Evolutionary conservation across 306 rosid genomes (phyloP), one percentile per base, ranked within the genome.

Genomic region (Fragaria nilgerrensis): DNA sequence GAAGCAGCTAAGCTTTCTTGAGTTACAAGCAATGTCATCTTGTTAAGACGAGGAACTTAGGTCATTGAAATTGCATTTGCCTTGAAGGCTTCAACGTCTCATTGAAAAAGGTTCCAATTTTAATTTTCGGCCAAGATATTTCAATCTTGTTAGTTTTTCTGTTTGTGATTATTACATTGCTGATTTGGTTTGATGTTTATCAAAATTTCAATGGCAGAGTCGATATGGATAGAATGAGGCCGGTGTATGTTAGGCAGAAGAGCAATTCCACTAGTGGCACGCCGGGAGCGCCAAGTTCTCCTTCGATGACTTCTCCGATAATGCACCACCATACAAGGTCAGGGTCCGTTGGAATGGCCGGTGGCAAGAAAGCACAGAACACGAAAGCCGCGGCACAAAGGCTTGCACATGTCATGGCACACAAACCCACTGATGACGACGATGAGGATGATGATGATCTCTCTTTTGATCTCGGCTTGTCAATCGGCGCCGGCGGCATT

Each of bases 391-490:
- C 99, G 2, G 99, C 99, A 1, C 97, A 92, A 73, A 88, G 97
- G 84, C 97, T 95, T n/a, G 99, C 97, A n/a, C 93, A 89, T 77
- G 97, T 91, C 47, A 95, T 95, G 99, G 86, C 99, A 66, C 77
- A 85, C 74, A 88, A 89, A 32, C 14, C 81, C 2, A 83, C 76
- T 8, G 94, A 86, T 1, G 86, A 81, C 0, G 95, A 88, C 0
- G 97, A 88, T 1, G 97, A 90, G 0, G 97, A 92, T 9, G 96
- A 90, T 5, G 97, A 92, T 3, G 93, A 90, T 34, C 76, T 89
- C 55, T 63, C 86, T 70, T 83, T 82, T n/a, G 95, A 95, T 58
- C 86, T 83, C 39, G 75, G 82, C 61, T 7, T 84, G 25, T 37
- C 82, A 16, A 70, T 84, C 77, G 81, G 88, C 61, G 25, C 84